Conservation (phyloP, 306 rosid genomes). For the Malus sylvestris region DNA sequence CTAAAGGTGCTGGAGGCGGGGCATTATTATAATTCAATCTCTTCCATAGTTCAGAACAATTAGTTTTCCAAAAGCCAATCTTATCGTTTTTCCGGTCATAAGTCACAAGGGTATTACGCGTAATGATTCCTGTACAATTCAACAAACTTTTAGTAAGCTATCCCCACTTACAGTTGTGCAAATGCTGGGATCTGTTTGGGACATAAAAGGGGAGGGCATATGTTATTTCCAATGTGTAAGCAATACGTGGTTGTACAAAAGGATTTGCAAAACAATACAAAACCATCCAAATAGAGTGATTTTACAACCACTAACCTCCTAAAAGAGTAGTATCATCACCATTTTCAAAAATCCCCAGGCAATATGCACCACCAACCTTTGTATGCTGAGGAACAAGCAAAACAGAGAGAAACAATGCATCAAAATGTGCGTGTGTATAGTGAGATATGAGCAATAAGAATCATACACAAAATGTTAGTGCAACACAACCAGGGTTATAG, state of each 20-base stretch:
- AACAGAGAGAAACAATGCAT: not conserved
- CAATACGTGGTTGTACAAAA: not conserved
- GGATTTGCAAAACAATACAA: not conserved
- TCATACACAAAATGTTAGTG: not conserved
- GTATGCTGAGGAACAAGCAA: conserved; percentile 30
- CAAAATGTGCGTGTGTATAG: not conserved
- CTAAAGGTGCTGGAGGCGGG: conserved; percentile 18
- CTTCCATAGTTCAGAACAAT: conserved; percentile 48
- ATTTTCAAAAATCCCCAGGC: conserved; percentile 43
- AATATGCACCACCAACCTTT: conserved; percentile 42
- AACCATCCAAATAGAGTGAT: not conserved
- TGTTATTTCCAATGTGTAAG: not conserved
- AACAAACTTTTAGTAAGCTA: conserved; percentile 2
- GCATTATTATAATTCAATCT: conserved; percentile 17
- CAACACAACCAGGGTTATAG: not conserved
- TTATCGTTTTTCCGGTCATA: conserved; percentile 35
- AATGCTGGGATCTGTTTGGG: not conserved
- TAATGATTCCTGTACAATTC: conserved; percentile 36
- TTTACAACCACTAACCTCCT: conserved; percentile 28
- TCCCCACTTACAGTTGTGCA: not conserved
- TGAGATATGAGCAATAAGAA: not conserved
- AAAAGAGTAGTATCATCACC: conserved; percentile 43
- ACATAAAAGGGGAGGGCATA: not conserved
- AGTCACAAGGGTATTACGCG: conserved; percentile 48
- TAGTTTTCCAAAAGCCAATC: conserved; percentile 46